Conservation (phyloP, 352 stramenopile genomes). For the Plasmopara muralis region DNA sequence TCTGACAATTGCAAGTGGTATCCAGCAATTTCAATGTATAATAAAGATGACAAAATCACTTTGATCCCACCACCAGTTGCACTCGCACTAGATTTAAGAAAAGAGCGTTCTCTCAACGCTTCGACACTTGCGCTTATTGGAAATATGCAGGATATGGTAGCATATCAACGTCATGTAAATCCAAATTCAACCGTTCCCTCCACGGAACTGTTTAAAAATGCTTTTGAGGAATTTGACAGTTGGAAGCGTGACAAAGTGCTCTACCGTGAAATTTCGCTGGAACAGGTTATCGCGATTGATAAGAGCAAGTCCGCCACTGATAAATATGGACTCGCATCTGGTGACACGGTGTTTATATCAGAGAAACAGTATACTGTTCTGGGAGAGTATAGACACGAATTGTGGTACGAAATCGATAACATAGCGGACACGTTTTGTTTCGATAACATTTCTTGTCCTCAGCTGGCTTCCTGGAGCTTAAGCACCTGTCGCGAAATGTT, state of each 20-base stretch:
- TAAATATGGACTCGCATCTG: conserved; percentile 34
- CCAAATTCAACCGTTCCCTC: not conserved
- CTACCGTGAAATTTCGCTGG: conserved; percentile 32
- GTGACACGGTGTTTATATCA: conserved; percentile 55
- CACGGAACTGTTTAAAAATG: conserved; percentile 18
- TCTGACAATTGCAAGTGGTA: conserved; percentile 56
- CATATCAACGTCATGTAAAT: conserved; percentile 15
- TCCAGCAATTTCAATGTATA: conserved; percentile 88
- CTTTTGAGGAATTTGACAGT: conserved; percentile 21
- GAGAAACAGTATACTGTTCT: conserved; percentile 56
- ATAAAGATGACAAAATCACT: conserved; percentile 86
- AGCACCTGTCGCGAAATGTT: conserved; percentile 43
- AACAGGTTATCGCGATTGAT: conserved; percentile 32
- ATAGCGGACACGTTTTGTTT: conserved; percentile 8
- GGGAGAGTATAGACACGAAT: conserved; percentile 48
- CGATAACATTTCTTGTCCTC: not conserved
- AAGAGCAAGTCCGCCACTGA: conserved; percentile 16
- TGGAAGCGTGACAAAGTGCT: conserved; percentile 24
- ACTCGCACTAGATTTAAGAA: conserved; percentile 3
- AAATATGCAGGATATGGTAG: conserved; percentile 23
- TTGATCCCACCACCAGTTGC: conserved; percentile 37
- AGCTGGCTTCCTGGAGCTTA: conserved; percentile 42
- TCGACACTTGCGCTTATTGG: conserved; percentile 34
- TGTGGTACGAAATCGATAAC: conserved; percentile 59
- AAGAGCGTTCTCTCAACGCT: conserved; percentile 24